Conservation (phyloP, 805 yeast genomes). For the Metschnikowia gelsemii region DNA sequence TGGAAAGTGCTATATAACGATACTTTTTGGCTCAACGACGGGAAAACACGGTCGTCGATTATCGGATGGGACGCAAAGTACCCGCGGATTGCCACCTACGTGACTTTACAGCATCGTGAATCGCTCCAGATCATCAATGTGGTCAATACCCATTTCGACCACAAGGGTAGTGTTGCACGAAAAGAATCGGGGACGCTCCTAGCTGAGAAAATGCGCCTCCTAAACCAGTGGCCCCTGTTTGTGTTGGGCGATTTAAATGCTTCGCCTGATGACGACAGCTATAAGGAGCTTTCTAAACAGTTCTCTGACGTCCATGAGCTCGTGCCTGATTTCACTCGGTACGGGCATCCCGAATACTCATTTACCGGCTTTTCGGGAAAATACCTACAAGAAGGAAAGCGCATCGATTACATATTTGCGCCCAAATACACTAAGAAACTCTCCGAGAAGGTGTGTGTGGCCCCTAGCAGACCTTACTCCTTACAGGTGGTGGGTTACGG, state of each 20-base stretch:
- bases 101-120: conserved; percentile 16
- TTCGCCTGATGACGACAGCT: conserved; percentile 25
- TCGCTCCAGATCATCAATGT: conserved; percentile 19
- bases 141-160: conserved; percentile 25
- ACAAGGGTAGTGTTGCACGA: conserved; percentile 17
- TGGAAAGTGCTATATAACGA: conserved; percentile 20
- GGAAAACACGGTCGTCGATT: conserved; percentile 6
- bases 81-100: conserved; percentile 21
- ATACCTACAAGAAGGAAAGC: conserved; percentile 28
- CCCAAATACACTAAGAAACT: conserved; percentile 24
- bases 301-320: conserved; percentile 23
- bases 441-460: conserved; percentile 19
- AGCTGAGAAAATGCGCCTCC: conserved; percentile 7
- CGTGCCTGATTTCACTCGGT: conserved; percentile 25
- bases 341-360: conserved; percentile 31
- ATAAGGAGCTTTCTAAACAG: conserved; percentile 14
- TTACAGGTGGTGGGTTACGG: conserved; percentile 28
- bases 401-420: conserved; percentile 35
- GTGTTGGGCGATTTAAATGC: conserved; percentile 33
- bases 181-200: conserved; percentile 15
- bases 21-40: conserved; percentile 22
- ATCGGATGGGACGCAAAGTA: conserved; percentile 25
- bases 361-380: conserved; percentile 36
- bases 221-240: conserved; percentile 33
- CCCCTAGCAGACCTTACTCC: conserved; percentile 15